Conservation (phyloP, 768 basidiomycete species). For the Boletus fagicola region DNA sequence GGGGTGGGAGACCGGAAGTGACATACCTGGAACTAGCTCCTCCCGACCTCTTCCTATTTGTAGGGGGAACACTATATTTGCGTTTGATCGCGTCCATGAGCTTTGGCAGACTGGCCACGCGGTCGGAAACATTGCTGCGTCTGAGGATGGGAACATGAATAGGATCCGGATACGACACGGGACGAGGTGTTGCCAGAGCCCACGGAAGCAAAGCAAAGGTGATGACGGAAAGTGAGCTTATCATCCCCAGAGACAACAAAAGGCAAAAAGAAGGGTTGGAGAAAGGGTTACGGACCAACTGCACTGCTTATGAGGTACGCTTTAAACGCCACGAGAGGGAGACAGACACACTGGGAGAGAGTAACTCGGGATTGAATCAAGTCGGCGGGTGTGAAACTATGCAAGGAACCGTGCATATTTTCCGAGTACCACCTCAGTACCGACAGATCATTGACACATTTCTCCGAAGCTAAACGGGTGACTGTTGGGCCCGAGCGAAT, state of each 20-base stretch:
- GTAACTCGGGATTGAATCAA: neutral
- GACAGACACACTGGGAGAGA: too few relatives aligned
- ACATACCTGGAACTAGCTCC: constrained; percentile 38
- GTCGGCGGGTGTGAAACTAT: neutral
- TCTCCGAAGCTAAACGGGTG: neutral
- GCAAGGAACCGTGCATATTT: neutral
- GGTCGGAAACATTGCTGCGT: constrained; percentile 15
- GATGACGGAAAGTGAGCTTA: constrained; percentile 26
- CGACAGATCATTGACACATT: too few relatives aligned
- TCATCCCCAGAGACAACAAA: neutral
- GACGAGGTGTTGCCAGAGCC: constrained; percentile 18
- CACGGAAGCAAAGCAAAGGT: constrained; percentile 29
- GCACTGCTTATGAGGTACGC: neutral
- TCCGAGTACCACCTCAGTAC: neutral
- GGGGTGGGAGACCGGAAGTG: neutral
- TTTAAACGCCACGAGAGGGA: neutral
- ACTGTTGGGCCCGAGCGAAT: neutral
- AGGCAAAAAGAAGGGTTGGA: neutral
- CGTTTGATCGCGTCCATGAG: constrained; percentile 43
- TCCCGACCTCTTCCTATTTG: constrained; percentile 28
- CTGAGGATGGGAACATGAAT: constrained; percentile 46
- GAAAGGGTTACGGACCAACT: neutral
- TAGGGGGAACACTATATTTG: constrained; percentile 41
- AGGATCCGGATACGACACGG: constrained; percentile 29
- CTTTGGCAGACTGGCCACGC: constrained; percentile 33